Base-by-base conservation (phyloP, 2,329 filamentous ascomycete species). In the Gaeumannomyces tritici region DNA sequence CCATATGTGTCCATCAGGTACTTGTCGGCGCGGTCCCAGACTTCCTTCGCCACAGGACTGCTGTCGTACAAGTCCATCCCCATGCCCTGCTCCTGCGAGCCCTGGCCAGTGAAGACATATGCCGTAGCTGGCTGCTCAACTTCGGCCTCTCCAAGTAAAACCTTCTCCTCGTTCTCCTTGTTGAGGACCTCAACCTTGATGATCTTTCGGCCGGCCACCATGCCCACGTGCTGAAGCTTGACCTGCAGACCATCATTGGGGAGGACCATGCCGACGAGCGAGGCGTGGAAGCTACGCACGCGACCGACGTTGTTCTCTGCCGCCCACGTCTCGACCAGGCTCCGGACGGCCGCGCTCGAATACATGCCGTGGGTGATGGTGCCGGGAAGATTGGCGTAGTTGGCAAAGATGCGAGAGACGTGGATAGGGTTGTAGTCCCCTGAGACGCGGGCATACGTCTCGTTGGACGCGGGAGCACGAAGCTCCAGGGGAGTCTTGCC, bases 341-440 rank as follows among this genome's bases (percentile, higher is more conserved):
- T 96, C 70, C 96, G 89, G 31, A 99, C 95, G 51, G 95, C 91
- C 67, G 95, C 95, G 76, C 93, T 98, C 1, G 93, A 96, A 82
- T 98, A 99, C 95, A 99, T 99, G 73, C 95, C 95, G 73, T 99
- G 95, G 1, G 95, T 99, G 72, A 99, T 99, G 57, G 95, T 99
- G 60, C 95, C 96, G 1, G 93, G 93, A 21, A 99, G 83, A 74
- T 93, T 95, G 73, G 95, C 96, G 71, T 98, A 99, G 77, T 87
- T 91, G 35, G 95, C 90, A 78, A 99, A 99, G 62, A 97, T 91
- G 63, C 95, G 89, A 15, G 95, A 97, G 57, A 99, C 95, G 81
- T 99, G 95, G 66, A 99, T 99, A 28, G 95, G 95, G 77, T 99
- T 99, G 84, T 92, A 99, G 74, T 99, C 95, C 58, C 95, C 95